phyloP scores from a whole-genome alignment of 2,329 filamentous ascomycete species.

The Hypomyces rosellus region DNA sequence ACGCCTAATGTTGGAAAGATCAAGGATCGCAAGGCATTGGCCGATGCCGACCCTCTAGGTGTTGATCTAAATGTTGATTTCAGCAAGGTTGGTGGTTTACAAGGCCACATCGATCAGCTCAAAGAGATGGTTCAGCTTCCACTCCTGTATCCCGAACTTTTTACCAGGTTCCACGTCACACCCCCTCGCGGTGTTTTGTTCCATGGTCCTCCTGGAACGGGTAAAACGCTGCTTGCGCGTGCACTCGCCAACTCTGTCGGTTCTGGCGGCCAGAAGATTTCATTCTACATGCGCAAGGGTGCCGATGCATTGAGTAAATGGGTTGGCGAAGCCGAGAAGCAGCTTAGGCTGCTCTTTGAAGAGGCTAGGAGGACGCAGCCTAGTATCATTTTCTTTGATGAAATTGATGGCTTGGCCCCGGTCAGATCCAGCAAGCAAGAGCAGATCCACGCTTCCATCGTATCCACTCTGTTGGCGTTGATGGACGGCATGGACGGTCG shows the following conservation, averaged over 20 bases:
- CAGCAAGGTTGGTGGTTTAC: constrained; percentile 84
- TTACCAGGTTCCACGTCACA: constrained; percentile 83
- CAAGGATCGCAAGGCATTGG: constrained; percentile 85
- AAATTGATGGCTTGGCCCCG: constrained; percentile 93
- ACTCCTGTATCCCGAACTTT: constrained; percentile 89
- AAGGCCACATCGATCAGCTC: constrained; percentile 90
- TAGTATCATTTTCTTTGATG: constrained; percentile 99
- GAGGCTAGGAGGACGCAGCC: constrained; percentile 93
- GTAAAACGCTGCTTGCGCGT: constrained; percentile 93
- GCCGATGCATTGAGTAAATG: constrained; percentile 97
- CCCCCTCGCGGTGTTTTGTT: constrained; percentile 93
- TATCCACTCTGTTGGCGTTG: constrained; percentile 83
- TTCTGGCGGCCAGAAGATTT: constrained; percentile 85
- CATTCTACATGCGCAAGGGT: constrained; percentile 99
- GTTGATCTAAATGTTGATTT: constrained; percentile 92
- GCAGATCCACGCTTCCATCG: constrained; percentile 96
- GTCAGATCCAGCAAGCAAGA: constrained; percentile 97
- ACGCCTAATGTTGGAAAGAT: constrained; percentile 85
- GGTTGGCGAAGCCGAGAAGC: constrained; percentile 96
- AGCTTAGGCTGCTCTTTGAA: constrained; percentile 87
- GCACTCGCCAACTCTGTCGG: constrained; percentile 89
- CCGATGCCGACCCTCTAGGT: constrained; percentile 89
- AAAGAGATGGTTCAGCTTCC: constrained; percentile 99
- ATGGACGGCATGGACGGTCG: constrained; percentile 99
- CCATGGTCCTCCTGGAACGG: constrained; percentile 93